These are phyloP conservation scores for Cryptococcus sp. DNA, from an alignment of 1,284 basidiomycete species.

Conservation along the genomic window DNA sequence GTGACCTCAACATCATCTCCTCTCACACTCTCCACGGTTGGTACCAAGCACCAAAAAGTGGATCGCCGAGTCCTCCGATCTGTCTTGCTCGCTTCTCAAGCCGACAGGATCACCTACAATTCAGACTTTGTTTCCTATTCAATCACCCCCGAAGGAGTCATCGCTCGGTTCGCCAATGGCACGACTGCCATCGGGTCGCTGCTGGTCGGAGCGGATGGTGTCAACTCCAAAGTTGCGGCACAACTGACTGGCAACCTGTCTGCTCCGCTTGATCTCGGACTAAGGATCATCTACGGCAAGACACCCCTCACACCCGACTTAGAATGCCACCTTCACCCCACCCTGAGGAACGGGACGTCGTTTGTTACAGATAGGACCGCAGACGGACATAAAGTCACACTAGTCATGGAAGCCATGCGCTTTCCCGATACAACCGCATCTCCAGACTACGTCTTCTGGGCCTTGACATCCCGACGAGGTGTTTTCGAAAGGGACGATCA, in stretches of 20 bases:
- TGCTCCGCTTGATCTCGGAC: conserved; percentile 7
- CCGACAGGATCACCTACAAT: conserved; percentile 2
- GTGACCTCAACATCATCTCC: too few relatives aligned
- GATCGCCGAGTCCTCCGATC: conserved; percentile 10
- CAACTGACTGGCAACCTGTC: conserved; percentile 8
- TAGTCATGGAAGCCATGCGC: neutral
- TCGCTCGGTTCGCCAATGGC: conserved; percentile 17
- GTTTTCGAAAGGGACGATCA: too few relatives aligned
- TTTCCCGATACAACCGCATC: too few relatives aligned
- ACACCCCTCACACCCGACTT: conserved; percentile 8
- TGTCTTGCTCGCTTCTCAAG: conserved; percentile 3
- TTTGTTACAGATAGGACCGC: conserved; percentile 5
- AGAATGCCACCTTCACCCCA: neutral
- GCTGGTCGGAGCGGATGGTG: conserved; percentile 19
- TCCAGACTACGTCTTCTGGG: too few relatives aligned
- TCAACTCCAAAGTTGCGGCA: conserved; percentile 8
- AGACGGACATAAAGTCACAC: neutral
- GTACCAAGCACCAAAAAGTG: conserved; percentile 4
- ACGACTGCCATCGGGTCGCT: conserved; percentile 11
- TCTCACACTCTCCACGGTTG: neutral
- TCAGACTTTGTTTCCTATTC: conserved; percentile 7
- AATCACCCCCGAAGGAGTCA: conserved; percentile 1
- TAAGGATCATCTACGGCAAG: conserved; percentile 18
- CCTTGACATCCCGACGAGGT: too few relatives aligned
- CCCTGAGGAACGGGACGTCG: conserved; percentile 1